Evolutionary conservation across 202 grass and related monocot species (phyloP).

Genomic region (Zizania palustris): DNA sequence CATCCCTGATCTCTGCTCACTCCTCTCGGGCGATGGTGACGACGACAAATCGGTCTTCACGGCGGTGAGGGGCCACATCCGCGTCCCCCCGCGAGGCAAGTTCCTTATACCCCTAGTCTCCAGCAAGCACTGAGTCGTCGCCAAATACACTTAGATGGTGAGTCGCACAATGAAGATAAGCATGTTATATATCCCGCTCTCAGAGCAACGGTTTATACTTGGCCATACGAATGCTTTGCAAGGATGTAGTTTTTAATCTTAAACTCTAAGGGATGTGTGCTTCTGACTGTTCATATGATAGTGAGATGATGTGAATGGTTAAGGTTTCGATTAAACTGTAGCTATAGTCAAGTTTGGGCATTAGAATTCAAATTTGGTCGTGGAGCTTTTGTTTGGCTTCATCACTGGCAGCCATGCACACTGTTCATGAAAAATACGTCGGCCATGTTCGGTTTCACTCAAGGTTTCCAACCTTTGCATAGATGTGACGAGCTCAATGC

Average conservation of each 20-base stretch:
- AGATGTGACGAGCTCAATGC: too few relatives aligned
- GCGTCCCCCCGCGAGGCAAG: slow-evolving; percentile 33
- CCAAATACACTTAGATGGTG: slow-evolving; percentile 74
- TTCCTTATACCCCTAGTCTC: slow-evolving; percentile 54
- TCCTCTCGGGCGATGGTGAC: slow-evolving; percentile 42
- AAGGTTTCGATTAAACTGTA: too few relatives aligned
- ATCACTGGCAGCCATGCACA: too few relatives aligned
- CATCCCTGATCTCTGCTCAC: slow-evolving; percentile 61
- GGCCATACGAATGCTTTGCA: neutral
- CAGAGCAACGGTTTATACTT: slow-evolving; percentile 33
- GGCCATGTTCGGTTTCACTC: too few relatives aligned
- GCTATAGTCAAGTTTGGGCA: too few relatives aligned
- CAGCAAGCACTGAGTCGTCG: slow-evolving; percentile 59
- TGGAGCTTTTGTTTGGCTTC: too few relatives aligned
- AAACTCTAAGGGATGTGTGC: slow-evolving; percentile 1
- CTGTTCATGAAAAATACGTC: too few relatives aligned
- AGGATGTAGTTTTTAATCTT: neutral
- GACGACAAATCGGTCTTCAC: slow-evolving; percentile 44
- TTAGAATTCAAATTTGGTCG: too few relatives aligned
- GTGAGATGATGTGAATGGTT: neutral
- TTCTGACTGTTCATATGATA: neutral
- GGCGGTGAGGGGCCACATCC: slow-evolving; percentile 67
- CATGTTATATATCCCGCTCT: neutral
- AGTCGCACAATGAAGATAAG: neutral
- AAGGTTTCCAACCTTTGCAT: too few relatives aligned